phyloP scores from a whole-genome alignment of 495 filamentous ascomycete genomes.

The Cenococcum geophilum region DNA sequence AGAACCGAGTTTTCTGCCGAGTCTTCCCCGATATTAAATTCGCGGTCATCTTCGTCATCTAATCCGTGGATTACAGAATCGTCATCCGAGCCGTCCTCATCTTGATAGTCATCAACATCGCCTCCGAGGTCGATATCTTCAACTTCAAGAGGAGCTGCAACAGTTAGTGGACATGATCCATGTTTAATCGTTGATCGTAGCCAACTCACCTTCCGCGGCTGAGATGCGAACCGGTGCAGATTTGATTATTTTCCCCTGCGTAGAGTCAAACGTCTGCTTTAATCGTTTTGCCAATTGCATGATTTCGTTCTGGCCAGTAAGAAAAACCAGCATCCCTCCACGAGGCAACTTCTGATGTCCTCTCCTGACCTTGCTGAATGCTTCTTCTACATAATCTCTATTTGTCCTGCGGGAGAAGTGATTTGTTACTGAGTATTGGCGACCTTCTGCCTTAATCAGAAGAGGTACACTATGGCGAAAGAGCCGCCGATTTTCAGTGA shows the following conservation, averaged over 20 bases:
- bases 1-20: slow-evolving; percentile 42
- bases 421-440: slow-evolving; percentile 81
- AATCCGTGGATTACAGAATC: slow-evolving; percentile 40
- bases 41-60: slow-evolving; percentile 52
- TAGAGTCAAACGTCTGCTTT: slow-evolving; percentile 62
- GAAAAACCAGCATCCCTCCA: slow-evolving; percentile 89
- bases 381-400: slow-evolving; percentile 83
- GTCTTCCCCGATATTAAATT: slow-evolving; percentile 52
- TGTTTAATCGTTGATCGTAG: too few relatives aligned
- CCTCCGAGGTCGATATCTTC: slow-evolving; percentile 81
- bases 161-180: too few relatives aligned
- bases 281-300: slow-evolving; percentile 66
- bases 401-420: slow-evolving; percentile 83
- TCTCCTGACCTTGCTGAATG: slow-evolving; percentile 77
- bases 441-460: slow-evolving; percentile 84
- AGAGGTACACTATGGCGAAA: slow-evolving; percentile 74
- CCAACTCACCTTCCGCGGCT: slow-evolving; percentile 56
- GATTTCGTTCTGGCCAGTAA: slow-evolving; percentile 94
- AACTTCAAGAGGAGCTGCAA: slow-evolving; percentile 60
- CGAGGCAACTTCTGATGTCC: slow-evolving; percentile 88
- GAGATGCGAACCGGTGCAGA: slow-evolving; percentile 64
- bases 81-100: slow-evolving; percentile 39
- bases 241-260: slow-evolving; percentile 46
- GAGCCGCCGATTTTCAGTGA: slow-evolving; percentile 72
- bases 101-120: slow-evolving; percentile 28